These are phyloP conservation scores for Pseudogymnoascus pannorum DNA, from an alignment of 2,329 filamentous ascomycete genomes.

Conservation along the genomic window DNA sequence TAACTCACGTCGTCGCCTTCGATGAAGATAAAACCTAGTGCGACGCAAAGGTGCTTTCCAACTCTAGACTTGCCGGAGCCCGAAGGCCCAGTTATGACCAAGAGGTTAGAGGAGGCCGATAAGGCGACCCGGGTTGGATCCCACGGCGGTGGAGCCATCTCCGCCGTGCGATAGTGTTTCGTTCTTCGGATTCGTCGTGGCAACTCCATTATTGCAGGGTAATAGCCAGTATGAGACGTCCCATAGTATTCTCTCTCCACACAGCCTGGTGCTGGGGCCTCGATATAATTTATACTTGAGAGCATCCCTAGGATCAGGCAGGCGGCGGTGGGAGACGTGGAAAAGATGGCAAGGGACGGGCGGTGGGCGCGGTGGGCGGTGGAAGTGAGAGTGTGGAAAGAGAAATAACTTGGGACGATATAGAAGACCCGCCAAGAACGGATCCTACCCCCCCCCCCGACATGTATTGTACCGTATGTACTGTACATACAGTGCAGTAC, in stretches of 20 bases:
- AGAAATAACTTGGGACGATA: no score
- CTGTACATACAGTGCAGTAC: no score
- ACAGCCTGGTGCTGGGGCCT: neutral
- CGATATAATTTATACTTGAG: neutral
- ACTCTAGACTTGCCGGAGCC: conserved; percentile 22
- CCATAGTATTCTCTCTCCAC: neutral
- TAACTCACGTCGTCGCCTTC: neutral
- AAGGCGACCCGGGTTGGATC: conserved; percentile 26
- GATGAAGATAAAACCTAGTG: neutral
- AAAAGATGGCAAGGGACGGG: neutral
- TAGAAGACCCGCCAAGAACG: no score
- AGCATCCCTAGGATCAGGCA: neutral
- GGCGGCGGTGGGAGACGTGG: no score
- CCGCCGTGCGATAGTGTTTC: neutral
- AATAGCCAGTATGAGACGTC: neutral
- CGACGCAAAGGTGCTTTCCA: neutral
- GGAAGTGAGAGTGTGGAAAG: neutral
- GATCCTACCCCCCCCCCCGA: no score
- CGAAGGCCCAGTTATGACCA: conserved; percentile 47
- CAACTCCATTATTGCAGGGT: neutral
- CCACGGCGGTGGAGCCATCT: neutral
- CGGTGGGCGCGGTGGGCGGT: no score
- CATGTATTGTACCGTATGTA: neutral
- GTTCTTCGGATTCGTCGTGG: neutral
- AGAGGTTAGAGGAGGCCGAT: conserved; percentile 31